Conservation (phyloP, 768 basidiomycete genomes). For the Tubosaeta brunneosetosa region DNA sequence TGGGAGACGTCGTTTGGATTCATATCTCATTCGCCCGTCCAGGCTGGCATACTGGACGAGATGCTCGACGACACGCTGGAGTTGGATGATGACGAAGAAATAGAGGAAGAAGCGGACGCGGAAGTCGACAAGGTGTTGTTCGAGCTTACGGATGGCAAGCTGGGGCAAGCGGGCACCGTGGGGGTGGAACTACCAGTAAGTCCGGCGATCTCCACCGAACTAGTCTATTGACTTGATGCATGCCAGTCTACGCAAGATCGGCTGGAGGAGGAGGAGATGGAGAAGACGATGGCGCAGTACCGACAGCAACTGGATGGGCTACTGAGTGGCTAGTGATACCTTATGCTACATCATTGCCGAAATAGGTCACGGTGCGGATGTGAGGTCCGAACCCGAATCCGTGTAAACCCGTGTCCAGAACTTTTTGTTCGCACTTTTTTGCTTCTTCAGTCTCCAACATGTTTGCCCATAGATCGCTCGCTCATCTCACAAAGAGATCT, state of each 20-base stretch:
- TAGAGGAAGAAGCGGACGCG: conserved; percentile 94
- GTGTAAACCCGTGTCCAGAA: conserved; percentile 20
- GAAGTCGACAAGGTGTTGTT: conserved; percentile 97
- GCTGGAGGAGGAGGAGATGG: conserved; percentile 75
- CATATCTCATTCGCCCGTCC: not conserved
- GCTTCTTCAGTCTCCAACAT: conserved; percentile 34
- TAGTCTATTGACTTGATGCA: conserved; percentile 4
- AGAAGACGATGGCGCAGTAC: conserved; percentile 86
- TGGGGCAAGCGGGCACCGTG: conserved; percentile 79
- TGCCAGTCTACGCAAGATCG: conserved; percentile 55
- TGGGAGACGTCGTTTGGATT: conserved; percentile 8
- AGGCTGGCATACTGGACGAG: conserved; percentile 98
- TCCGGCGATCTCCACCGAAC: conserved; percentile 8
- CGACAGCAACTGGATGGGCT: conserved; percentile 85
- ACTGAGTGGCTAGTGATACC: conserved; percentile 45
- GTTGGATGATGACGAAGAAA: conserved; percentile 88
- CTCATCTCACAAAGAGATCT: conserved; percentile 47
- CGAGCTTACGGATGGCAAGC: conserved; percentile 92
- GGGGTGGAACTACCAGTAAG: conserved; percentile 72
- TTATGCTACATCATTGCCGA: not conserved
- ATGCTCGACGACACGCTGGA: conserved; percentile 95
- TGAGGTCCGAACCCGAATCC: conserved; percentile 4
- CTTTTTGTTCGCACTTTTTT: conserved; percentile 14
- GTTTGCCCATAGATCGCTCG: conserved; percentile 56
- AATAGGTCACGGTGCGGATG: not conserved